Percentiles rank a stretch among this genome's conserved stretches.
Conservation (phyloP, 2,329 filamentous ascomycete species). For the Talaromyces marneffei region DNA sequence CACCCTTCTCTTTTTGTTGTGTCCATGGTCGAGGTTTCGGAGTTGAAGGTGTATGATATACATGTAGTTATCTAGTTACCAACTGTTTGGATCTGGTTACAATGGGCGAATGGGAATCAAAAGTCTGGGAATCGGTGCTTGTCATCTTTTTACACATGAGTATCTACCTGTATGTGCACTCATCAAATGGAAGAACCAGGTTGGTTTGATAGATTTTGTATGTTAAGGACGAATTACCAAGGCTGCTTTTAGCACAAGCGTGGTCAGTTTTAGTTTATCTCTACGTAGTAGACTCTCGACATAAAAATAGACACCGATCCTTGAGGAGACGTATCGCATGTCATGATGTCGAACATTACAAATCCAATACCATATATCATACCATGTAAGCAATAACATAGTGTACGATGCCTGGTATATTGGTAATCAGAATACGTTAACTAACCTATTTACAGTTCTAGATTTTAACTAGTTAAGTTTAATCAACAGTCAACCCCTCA, state of each 20-base stretch:
- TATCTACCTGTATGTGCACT: not conserved
- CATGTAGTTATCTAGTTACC: slow-evolving; percentile 15
- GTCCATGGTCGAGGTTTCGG: slow-evolving; percentile 23
- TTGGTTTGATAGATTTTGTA: not conserved
- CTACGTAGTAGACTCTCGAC: no score
- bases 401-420: not conserved
- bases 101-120: slow-evolving; percentile 4
- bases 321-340: not conserved
- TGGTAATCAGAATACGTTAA: not conserved
- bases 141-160: no score
- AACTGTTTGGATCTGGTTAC: not conserved
- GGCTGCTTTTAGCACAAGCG: not conserved
- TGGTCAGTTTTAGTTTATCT: not conserved
- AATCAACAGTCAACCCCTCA: not conserved
- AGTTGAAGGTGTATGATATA: slow-evolving; percentile 34
- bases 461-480: not conserved
- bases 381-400: not conserved
- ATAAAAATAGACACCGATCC: no score
- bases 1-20: slow-evolving; percentile 8
- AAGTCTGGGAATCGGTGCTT: not conserved
- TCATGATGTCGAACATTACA: not conserved
- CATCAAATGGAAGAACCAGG: no score
- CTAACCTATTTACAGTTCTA: slow-evolving; percentile 2
- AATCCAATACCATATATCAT: not conserved
- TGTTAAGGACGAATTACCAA: not conserved